Base-by-base conservation (phyloP, 2,329 filamentous ascomycete genomes). In the Neonectria punicea region DNA sequence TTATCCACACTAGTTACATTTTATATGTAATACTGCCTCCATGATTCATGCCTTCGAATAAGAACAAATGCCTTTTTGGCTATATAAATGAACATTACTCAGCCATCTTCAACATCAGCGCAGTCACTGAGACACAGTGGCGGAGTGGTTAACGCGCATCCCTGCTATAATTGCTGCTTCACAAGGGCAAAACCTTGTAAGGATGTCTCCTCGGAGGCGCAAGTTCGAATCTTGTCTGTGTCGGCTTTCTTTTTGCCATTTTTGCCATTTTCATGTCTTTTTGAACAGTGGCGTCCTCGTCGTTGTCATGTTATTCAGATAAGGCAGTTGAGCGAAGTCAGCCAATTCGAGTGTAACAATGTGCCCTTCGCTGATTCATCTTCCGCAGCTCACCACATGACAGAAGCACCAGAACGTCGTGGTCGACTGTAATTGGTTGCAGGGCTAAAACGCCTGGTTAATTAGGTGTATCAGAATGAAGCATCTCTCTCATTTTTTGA, bases 131-230 rank as follows among this genome's bases (percentile, higher is more conserved):
- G 34, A 41, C 51, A 54, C 18, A 25, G 20, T 54, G 51, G 39
- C 39, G 39, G 51, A 54, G 51, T 39, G 51, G 51, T 54, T 54
- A 54, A 54, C 34, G 51, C 51, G 28, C 32, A n/a, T 16, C 51
- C 34, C 51, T 54, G 51, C 51, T 54, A 43, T 30, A 20, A n/a
- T n/a, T n/a, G n/a, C n/a, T n/a, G n/a, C 47, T 51, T 10, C 46
- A 28, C 46, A 28, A 49, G 14, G 46, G 7, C 46, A 2, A 43
- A 43, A 22, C 22, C 22, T 49, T 30, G 46, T 25, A n/a, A 49
- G 22, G 46, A 25, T 25, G 20, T 49, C 22, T 49, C n/a, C 50
- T 53, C 28, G 28, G 28, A 53, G 28, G 50, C 50, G 50, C 50
- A 53, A 9, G 30, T 53, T 53, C 46, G 46, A 49, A 49, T 49